These are phyloP conservation scores for Fagus crenata DNA, from an alignment of 306 rosid genomes.

Conservation along the genomic window DNA sequence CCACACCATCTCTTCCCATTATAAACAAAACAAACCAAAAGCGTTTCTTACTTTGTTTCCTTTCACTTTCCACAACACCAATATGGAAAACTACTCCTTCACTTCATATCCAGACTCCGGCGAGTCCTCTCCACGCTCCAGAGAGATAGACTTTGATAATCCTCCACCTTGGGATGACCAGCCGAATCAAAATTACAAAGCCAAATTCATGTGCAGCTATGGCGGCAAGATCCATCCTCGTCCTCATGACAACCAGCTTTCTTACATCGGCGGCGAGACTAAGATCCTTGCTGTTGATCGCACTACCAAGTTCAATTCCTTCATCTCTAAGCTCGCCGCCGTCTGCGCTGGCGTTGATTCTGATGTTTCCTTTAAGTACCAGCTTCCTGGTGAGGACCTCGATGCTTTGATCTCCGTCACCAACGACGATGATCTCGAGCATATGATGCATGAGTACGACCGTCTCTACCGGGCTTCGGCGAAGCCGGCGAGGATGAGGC, in stretches of 20 bases:
- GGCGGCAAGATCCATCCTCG: slow-evolving; percentile 98
- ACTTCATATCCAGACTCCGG: slow-evolving; percentile 83
- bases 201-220: slow-evolving; percentile 88
- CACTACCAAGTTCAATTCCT: slow-evolving; percentile 48
- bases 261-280: slow-evolving; percentile 89
- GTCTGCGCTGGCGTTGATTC: slow-evolving; percentile 45
- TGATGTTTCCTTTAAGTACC: slow-evolving; percentile 77
- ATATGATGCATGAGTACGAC: slow-evolving; percentile 96
- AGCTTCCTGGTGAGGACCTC: slow-evolving; percentile 94
- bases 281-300: slow-evolving; percentile 93
- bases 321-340: slow-evolving; percentile 62
- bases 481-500: slow-evolving; percentile 74
- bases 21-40: not conserved
- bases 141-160: slow-evolving; percentile 84
- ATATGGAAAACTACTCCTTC: slow-evolving; percentile 74
- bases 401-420: slow-evolving; percentile 90
- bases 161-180: slow-evolving; percentile 88
- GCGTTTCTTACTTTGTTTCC: not conserved
- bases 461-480: slow-evolving; percentile 73
- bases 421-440: slow-evolving; percentile 90
- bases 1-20: not conserved
- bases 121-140: slow-evolving; percentile 79
- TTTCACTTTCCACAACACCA: not conserved
- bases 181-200: slow-evolving; percentile 55
- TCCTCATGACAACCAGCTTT: slow-evolving; percentile 77